These are phyloP conservation scores for Furcasterigmium furcatum DNA, from an alignment of 2,329 filamentous ascomycete genomes.

Conservation along the genomic window DNA sequence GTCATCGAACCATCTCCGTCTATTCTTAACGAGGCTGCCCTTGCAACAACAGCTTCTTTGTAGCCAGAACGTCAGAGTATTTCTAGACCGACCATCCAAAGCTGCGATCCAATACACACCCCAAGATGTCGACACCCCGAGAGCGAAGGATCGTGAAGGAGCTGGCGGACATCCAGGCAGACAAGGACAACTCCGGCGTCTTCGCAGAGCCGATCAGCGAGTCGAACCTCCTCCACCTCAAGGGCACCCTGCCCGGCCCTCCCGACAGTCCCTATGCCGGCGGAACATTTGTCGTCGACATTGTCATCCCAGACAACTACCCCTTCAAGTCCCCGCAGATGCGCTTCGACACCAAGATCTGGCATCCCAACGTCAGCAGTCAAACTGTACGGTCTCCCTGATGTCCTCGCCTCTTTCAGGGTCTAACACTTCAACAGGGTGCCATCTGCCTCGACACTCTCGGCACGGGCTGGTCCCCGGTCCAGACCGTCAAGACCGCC, in stretches of 20 bases:
- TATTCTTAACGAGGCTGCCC: too few species aligned
- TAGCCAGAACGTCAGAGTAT: too few species aligned
- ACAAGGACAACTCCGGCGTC: conserved; percentile 73
- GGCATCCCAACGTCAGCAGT: conserved; percentile 96
- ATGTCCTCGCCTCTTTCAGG: neutral
- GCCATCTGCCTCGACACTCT: conserved; percentile 96
- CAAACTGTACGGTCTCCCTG: conserved; percentile 69
- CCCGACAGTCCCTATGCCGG: conserved; percentile 93
- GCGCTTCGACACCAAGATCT: conserved; percentile 89
- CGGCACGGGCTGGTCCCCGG: conserved; percentile 86
- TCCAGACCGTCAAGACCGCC: conserved; percentile 93
- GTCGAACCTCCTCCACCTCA: conserved; percentile 75
- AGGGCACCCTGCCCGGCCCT: conserved; percentile 79
- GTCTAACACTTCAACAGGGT: conserved; percentile 53
- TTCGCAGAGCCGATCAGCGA: conserved; percentile 61
- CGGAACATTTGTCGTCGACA: conserved; percentile 78
- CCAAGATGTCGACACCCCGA: conserved; percentile 45
- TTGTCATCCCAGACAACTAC: conserved; percentile 83
- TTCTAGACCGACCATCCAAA: too few species aligned
- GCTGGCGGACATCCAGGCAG: conserved; percentile 69
- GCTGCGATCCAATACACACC: too few species aligned
- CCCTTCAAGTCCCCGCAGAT: conserved; percentile 91
- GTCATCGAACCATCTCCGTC: too few species aligned
- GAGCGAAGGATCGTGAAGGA: conserved; percentile 70
- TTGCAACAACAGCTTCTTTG: too few species aligned